phyloP scores from a whole-genome alignment of 2,329 filamentous ascomycete species.

The Tympanopsis confertula region DNA sequence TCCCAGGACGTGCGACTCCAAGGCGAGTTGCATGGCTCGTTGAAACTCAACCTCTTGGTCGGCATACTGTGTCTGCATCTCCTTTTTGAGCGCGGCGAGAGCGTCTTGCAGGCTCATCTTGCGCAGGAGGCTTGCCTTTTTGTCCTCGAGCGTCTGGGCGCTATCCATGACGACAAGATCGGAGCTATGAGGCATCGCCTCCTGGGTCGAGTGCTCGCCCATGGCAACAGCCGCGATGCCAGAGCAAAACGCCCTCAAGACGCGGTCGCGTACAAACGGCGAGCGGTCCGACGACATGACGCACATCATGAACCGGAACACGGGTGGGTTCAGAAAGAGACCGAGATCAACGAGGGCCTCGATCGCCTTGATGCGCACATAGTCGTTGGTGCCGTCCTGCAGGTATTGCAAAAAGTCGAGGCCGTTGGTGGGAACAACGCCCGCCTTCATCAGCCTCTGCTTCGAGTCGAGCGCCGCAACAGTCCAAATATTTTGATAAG shows the following conservation, averaged over 20 bases:
- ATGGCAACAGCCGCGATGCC: constrained; percentile 46
- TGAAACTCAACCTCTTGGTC: constrained; percentile 24
- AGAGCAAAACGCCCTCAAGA: constrained; percentile 38
- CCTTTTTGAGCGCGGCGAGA: constrained; percentile 26
- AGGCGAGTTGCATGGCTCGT: constrained; percentile 28
- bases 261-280: constrained; percentile 38
- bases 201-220: constrained; percentile 50
- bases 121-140: constrained; percentile 52
- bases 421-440: constrained; percentile 35
- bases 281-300: constrained; percentile 44
- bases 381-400: constrained; percentile 42
- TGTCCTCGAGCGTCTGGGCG: constrained; percentile 42
- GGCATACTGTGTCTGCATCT: constrained; percentile 29
- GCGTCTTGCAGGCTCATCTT: constrained; percentile 52
- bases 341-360: constrained; percentile 42
- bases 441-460: constrained; percentile 37
- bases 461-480: constrained; percentile 48
- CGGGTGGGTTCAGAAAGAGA: constrained; percentile 32
- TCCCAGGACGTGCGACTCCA: constrained; percentile 25
- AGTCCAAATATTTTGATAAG: constrained; percentile 53
- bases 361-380: constrained; percentile 47
- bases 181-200: too few relatives aligned
- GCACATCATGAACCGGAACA: constrained; percentile 44
- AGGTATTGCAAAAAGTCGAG: constrained; percentile 51
- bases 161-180: constrained; percentile 30